Evolutionary conservation across 1,139 yeast species (phyloP), one percentile per base, ranked within the genome.

Genomic region (Chernovozyma sophiae-reginae): DNA sequence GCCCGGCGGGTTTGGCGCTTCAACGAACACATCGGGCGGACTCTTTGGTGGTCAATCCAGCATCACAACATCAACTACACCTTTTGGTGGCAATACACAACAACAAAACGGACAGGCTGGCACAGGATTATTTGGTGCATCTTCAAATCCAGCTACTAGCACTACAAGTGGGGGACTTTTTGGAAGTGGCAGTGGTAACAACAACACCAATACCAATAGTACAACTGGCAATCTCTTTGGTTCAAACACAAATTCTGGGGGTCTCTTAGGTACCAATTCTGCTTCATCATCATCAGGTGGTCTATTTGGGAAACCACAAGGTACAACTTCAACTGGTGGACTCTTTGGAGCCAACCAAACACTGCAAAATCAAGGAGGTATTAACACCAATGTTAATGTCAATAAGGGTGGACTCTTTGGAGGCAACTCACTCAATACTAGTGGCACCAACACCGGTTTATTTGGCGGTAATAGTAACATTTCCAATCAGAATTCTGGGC

Each of bases 181-280:
- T 30, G 47, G 47, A 19, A 31, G 43, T 19, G 13, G 22, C 14
- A 30, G 22, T 15, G 13, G 13, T 25, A 25, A 25, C 28, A 14
- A 28, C 4, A 14, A 25, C 13, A 17, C 32, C 11, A 20, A 25
- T 7, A 38, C 34, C 33, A 39, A 42, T 11, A 33, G 33, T 17
- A 32, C 40, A 10, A 25, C 40, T 20, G 42, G 44, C 14, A 54
- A 55, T 13, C 38, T 51, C 14, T 52, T 52, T 39, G 56, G 57
- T 18, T 33, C 37, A 42, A 27, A 34, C 19, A 36, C 42, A 22
- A 33, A 48, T 20, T 36, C 48, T 28, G 55, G 56, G 15, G 60
- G 65, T 4, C 45, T 60, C 11, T 62, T 62, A 48, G 68, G 67
- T 15, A 44, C 43, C 30, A 37, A 33, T 25, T 32, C 34, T 23